These are phyloP conservation scores for Pythium guiyangense DNA, from an alignment of 352 stramenopile species.

Conservation along the genomic window DNA sequence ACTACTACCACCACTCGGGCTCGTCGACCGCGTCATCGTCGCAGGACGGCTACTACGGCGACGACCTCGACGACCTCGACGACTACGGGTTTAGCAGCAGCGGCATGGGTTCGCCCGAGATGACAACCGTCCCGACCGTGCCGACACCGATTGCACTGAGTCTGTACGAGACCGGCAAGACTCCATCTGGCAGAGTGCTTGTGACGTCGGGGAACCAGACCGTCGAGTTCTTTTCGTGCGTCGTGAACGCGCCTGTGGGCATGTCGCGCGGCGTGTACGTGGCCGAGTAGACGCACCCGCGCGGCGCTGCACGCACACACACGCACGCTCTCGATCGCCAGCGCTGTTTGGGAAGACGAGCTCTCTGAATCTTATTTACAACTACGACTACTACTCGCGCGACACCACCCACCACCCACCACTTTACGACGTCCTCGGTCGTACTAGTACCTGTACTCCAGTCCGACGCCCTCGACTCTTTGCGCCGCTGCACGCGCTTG, in stretches of 20 bases:
- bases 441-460: too few species aligned
- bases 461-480: too few species aligned
- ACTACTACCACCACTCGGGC: slow-evolving; percentile 70
- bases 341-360: too few species aligned
- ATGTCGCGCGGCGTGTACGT: slow-evolving; percentile 55
- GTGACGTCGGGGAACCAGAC: slow-evolving; percentile 78
- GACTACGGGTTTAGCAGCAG: slow-evolving; percentile 31
- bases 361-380: too few species aligned
- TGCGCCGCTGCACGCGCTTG: too few species aligned
- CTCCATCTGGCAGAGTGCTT: slow-evolving; percentile 68
- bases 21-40: slow-evolving; percentile 72
- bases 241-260: slow-evolving; percentile 59
- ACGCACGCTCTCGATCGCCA: too few species aligned
- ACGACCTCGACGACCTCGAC: slow-evolving; percentile 71
- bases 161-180: slow-evolving; percentile 79
- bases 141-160: slow-evolving; percentile 65
- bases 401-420: too few species aligned
- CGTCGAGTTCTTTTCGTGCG: slow-evolving; percentile 81
- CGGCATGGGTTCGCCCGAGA: slow-evolving; percentile 54
- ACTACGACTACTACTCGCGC: too few species aligned
- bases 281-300: slow-evolving; percentile 44
- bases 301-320: too few species aligned
- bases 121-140: slow-evolving; percentile 75
- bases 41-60: slow-evolving; percentile 71
- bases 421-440: too few species aligned